Conservation (phyloP, 768 basidiomycete genomes). For the Leucocoprinus leucothites region DNA sequence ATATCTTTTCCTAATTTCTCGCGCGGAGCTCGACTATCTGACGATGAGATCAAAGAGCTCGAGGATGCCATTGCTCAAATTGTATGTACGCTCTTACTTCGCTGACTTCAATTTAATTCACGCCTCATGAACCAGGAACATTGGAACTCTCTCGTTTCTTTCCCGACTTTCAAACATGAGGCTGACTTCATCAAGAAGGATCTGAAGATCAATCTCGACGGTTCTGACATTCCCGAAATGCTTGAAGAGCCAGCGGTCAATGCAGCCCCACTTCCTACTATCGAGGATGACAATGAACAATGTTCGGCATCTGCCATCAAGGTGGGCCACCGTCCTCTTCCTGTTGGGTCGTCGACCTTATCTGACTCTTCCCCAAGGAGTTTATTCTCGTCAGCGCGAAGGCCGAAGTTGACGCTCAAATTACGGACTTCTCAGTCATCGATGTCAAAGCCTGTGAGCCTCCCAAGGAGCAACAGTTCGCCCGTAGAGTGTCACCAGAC, state of each 20-base stretch:
- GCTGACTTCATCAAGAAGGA: background rate
- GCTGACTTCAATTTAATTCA: background rate
- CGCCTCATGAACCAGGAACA: background rate
- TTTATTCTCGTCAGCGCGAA: background rate
- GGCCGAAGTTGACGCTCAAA: too few species aligned
- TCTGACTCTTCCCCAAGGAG: too few species aligned
- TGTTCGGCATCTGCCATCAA: too few species aligned
- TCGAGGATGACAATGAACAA: too few species aligned
- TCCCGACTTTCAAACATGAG: background rate
- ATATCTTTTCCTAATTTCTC: background rate
- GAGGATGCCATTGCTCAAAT: conserved; percentile 1
- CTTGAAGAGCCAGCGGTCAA: too few species aligned
- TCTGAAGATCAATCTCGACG: background rate
- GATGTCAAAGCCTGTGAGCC: too few species aligned
- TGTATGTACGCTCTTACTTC: background rate
- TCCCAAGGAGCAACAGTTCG: too few species aligned
- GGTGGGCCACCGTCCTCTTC: too few species aligned
- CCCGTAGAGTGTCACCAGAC: too few species aligned
- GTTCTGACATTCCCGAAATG: background rate
- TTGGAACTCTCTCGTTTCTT: background rate
- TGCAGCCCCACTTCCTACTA: too few species aligned
- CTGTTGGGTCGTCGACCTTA: background rate
- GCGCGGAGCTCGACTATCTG: background rate
- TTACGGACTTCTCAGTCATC: too few species aligned
- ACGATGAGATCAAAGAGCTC: background rate